These are phyloP conservation scores for Parachlorella kessleri DNA, from an alignment of 139 green algal species.

Conservation along the genomic window DNA sequence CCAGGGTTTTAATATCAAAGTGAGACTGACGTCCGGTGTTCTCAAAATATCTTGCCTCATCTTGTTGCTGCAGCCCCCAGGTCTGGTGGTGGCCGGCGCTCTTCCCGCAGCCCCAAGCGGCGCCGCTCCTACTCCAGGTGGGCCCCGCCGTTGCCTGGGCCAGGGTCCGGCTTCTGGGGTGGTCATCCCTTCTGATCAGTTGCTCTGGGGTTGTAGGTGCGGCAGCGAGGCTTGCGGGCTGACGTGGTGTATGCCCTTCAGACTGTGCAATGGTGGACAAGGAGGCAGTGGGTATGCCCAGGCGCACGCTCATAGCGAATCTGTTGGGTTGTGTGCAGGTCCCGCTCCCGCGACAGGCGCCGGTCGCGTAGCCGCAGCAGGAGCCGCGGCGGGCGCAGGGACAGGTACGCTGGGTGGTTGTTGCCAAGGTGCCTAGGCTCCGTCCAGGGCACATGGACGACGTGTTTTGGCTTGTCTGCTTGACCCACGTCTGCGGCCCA, in stretches of 20 bases:
- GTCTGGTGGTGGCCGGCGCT: background rate
- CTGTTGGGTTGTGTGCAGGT: too few species aligned
- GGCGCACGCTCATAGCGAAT: too few species aligned
- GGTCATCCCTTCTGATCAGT: background rate
- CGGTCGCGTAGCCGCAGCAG: too few species aligned
- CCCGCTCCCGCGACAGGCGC: too few species aligned
- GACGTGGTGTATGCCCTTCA: too few species aligned
- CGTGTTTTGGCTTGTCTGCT: too few species aligned
- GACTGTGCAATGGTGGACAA: background rate
- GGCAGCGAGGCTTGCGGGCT: too few species aligned
- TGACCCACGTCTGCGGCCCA: background rate
- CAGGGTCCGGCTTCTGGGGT: background rate
- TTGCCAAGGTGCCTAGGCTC: background rate
- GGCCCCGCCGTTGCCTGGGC: background rate
- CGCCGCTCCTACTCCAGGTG: background rate
- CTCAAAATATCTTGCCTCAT: too few species aligned
- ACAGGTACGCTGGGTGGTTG: background rate
- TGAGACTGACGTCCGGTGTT: too few species aligned
- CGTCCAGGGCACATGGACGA: background rate
- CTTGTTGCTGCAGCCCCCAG: too few species aligned
- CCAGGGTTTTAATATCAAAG: too few species aligned
- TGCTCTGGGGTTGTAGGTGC: too few species aligned
- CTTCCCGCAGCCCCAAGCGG: background rate
- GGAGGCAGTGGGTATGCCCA: background rate
- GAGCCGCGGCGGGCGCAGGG: background rate